These are phyloP conservation scores for Fusarium virguliforme DNA, from an alignment of 2,329 filamentous ascomycete species.

Conservation along the genomic window DNA sequence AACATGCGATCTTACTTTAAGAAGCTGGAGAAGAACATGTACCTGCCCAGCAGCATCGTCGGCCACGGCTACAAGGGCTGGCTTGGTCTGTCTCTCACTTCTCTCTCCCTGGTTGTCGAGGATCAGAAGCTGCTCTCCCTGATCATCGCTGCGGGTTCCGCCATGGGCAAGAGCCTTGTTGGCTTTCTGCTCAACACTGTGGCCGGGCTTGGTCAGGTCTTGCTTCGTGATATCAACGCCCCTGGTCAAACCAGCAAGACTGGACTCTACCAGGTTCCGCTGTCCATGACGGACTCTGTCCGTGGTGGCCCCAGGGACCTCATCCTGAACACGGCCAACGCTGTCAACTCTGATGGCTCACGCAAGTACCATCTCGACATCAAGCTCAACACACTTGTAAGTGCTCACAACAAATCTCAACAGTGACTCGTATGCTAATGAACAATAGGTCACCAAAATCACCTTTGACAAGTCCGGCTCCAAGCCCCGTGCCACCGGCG, in stretches of 20 bases:
- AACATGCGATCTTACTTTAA: constrained; percentile 62
- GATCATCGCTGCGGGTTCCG: constrained; percentile 49
- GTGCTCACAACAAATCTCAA: neutral
- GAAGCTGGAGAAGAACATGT: constrained; percentile 62
- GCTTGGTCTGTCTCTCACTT: constrained; percentile 49
- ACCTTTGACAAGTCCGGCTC: constrained; percentile 54
- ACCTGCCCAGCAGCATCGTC: constrained; percentile 56
- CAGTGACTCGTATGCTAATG: neutral
- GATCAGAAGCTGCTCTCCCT: constrained; percentile 52
- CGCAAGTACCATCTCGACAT: constrained; percentile 51
- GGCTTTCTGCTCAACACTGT: constrained; percentile 42
- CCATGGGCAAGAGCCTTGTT: constrained; percentile 48
- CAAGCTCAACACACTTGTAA: constrained; percentile 49
- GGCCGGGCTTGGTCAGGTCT: constrained; percentile 47
- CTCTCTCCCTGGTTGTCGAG: constrained; percentile 47
- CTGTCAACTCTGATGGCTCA: constrained; percentile 44
- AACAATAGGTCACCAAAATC: constrained; percentile 53
- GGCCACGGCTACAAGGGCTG: constrained; percentile 63
- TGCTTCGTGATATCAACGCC: constrained; percentile 51
- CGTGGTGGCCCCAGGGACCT: constrained; percentile 72
- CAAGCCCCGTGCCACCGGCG: constrained; percentile 54
- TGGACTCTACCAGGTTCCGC: constrained; percentile 71
- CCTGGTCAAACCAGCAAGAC: constrained; percentile 40
- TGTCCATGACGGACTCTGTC: constrained; percentile 66
- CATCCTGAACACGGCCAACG: constrained; percentile 58